Conservation (phyloP, 257 asterid genomes). For the Petrea volubilis region DNA sequence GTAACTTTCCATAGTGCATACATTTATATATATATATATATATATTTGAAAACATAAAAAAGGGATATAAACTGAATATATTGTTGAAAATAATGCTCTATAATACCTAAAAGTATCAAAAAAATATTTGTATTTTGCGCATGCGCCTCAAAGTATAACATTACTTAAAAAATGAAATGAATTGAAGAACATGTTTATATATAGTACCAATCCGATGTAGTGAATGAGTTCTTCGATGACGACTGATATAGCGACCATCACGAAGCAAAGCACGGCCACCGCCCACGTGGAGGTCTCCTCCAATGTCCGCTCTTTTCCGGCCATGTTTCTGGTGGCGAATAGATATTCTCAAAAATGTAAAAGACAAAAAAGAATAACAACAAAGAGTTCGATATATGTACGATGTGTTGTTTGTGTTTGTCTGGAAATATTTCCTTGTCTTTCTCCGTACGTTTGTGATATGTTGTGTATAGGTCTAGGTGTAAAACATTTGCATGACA, state of each 20-base stretch:
- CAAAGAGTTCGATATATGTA: neutral
- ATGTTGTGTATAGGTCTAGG: neutral
- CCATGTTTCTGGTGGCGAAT: conserved; percentile 32
- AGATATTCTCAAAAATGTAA: too few species aligned
- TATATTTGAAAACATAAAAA: too few species aligned
- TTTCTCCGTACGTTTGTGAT: neutral
- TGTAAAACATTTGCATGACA: neutral
- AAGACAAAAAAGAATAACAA: neutral
- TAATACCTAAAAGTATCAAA: too few species aligned
- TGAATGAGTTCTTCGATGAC: conserved; percentile 55
- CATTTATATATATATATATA: too few species aligned
- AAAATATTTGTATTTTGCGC: too few species aligned
- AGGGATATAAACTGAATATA: too few species aligned
- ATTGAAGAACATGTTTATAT: neutral
- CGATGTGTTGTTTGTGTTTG: too few species aligned
- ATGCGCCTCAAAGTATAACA: too few species aligned
- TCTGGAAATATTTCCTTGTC: neutral
- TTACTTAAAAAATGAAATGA: neutral
- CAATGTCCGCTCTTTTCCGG: conserved; percentile 55
- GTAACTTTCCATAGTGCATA: too few species aligned
- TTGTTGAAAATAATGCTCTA: too few species aligned
- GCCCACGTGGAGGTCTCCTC: conserved; percentile 90
- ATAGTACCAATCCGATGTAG: conserved; percentile 50
- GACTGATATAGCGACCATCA: conserved; percentile 60
- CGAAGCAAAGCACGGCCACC: conserved; percentile 72